These are phyloP conservation scores for Coemansia asiatica DNA, from an alignment of 192 early-diverging fungal species.

Conservation along the genomic window DNA sequence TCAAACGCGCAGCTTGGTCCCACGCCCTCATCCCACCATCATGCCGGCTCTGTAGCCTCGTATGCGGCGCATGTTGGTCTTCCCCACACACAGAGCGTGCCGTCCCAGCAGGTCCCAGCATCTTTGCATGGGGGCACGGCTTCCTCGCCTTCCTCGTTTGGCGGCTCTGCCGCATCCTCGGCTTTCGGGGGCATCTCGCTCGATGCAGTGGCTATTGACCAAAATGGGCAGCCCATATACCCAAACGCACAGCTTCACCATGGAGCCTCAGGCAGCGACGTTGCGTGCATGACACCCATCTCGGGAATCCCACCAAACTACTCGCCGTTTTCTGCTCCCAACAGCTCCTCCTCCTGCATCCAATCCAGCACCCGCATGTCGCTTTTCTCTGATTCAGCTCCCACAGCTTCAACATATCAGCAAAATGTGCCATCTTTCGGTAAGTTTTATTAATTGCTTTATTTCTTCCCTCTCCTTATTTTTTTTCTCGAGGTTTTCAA, in stretches of 20 bases:
- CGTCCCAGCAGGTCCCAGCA: constrained; percentile 3
- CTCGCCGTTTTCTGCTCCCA: constrained; percentile 28
- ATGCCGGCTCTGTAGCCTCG: not conserved
- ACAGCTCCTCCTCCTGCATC: constrained; percentile 4
- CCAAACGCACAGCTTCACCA: not conserved
- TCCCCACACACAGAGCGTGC: not conserved
- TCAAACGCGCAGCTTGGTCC: not conserved
- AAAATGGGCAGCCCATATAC: constrained; percentile 11
- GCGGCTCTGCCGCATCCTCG: not conserved
- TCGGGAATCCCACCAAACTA: constrained; percentile 16
- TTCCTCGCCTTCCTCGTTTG: not conserved
- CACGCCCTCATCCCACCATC: not conserved
- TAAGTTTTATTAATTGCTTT: constrained; percentile 27
- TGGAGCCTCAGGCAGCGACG: not conserved
- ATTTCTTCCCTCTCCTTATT: too few relatives aligned
- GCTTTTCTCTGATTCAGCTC: constrained; percentile 16
- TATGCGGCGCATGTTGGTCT: not conserved
- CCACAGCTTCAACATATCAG: constrained; percentile 21
- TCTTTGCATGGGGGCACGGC: not conserved
- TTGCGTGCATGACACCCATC: constrained; percentile 10
- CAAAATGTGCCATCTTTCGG: constrained; percentile 28
- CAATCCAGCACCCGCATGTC: constrained; percentile 15
- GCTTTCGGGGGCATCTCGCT: not conserved
- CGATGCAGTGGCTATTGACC: constrained; percentile 8
- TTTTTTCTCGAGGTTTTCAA: not conserved